Base-by-base conservation (phyloP, 257 asterid species). In the Penstemon davidsonii region DNA sequence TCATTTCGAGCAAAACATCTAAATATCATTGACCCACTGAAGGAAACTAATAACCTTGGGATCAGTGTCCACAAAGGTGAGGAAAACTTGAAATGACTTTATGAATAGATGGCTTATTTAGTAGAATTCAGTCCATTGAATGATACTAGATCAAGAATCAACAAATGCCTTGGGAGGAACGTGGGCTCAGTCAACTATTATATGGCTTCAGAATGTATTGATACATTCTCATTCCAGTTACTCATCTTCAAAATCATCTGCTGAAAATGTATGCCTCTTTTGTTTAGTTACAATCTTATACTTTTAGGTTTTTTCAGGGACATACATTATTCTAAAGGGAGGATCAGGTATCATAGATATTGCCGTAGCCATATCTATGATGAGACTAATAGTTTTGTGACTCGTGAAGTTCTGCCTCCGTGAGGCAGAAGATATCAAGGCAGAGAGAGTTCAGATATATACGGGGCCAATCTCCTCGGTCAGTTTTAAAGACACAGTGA, bases 11-110 rank as follows among this genome's bases (percentile, higher is more conserved):
- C 77, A 6, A 92, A 86, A 55, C 73, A 87, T 82, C 85, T 90
- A 55, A 88, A 90, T 75, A 88, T 92, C 45, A 77, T 89, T 46
- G 98, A 92, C 75, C 98, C 97, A 9, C 77, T 92, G 76, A 86
- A 81, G 79, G 87, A 86, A 71, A 77, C 79, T 70, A 92, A 92
- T 70, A 92, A 89, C 86, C 92, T 92, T 40, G 98, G 98, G 41
- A 92, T 96, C 70, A 92, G 97, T 73, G 98, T 93, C 69, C 83
- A 85, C 76, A 80, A 80, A 90, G 97, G 98, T 93, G 64, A 51
- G 64, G 49, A 13, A 76, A 37, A 45, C n/a, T 69, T 59, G 13
- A 18, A 40, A 60, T 70, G 66, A 52, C 55, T 41, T 47, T 69
- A 64, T 58, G 25, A 44, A 44, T 60, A 60, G 38, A 62, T 62